Base-by-base conservation (phyloP, 2,329 filamentous ascomycete genomes). In the Teratosphaeriaceae sp. region DNA sequence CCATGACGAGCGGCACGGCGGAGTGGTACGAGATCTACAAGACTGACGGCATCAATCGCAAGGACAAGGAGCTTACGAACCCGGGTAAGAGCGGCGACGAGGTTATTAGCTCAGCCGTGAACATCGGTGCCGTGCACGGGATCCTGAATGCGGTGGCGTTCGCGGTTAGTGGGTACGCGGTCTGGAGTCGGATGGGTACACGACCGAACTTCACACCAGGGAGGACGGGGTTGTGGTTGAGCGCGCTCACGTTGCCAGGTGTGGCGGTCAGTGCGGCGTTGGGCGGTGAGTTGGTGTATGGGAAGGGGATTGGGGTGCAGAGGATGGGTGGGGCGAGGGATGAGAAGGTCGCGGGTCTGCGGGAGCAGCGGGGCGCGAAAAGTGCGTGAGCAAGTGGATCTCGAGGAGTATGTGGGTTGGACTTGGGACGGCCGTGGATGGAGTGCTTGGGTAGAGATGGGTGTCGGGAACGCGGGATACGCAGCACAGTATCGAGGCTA, bases 1-100 rank as follows among this genome's bases (percentile, higher is more conserved):
- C 20, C 31, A 42, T 42, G 40, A 36, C 30, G 4, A 29, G 13
- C n/a, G 40, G 40, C 30, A 42, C 40, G 16, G 30, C 40, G 15
- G 40, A 42, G 30, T 42, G 23, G 16, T 42, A 30, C 24, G 40
- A 42, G 40, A 35, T 42, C 20, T 42, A 42, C 40, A 34, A 33
- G 27, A 20, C 29, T 11, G 20, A 22, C 13, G 40, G 40, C 30
- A 7, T 42, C 12, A 35, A 42, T 27, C 40, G 31, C 6, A 18
- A 16, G 4, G 40, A 42, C 23, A 42, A 42, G 26, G 24, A 42
- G 16, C 2, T 42, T 21, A 42, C 40, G 16, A 35, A 42, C n/a
- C 40, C 40, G 12, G 40, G 40, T 6, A 42, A 42, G 20, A 42
- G 40, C 16, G 40, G 40, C n/a, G 15, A 42, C 15, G 40, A 35